These are phyloP conservation scores for Pyrus hybrid DNA, from an alignment of 331 rosid genomes.

Conservation along the genomic window DNA sequence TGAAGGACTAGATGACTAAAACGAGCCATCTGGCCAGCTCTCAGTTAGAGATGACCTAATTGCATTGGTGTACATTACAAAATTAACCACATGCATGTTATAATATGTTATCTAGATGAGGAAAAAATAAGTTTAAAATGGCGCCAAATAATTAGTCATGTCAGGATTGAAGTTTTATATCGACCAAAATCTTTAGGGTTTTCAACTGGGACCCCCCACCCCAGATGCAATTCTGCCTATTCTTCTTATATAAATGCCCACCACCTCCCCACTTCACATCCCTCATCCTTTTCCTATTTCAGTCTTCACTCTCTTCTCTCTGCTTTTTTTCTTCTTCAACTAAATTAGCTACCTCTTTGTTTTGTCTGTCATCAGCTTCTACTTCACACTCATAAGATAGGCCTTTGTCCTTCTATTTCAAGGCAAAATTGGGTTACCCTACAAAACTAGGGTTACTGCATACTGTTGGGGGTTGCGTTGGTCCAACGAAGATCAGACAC, in stretches of 20 bases:
- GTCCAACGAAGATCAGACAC: not conserved
- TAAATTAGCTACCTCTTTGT: not conserved
- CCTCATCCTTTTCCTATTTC: constrained; percentile 11
- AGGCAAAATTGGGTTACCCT: constrained; percentile 1
- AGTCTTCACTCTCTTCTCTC: not conserved
- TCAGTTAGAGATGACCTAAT: no score
- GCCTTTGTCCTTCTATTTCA: constrained; percentile 2
- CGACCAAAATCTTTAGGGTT: constrained; percentile 15
- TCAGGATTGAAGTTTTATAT: constrained; percentile 1
- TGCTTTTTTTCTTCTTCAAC: not conserved
- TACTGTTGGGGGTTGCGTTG: not conserved
- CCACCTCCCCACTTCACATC: constrained; percentile 16
- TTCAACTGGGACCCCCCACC: constrained; percentile 18
- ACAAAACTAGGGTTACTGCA: not conserved
- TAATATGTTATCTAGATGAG: not conserved
- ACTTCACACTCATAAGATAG: not conserved
- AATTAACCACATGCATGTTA: no score
- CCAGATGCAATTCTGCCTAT: not conserved
- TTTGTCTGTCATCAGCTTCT: not conserved
- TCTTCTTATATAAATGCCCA: constrained; percentile 20
- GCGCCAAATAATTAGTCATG: constrained; percentile 29
- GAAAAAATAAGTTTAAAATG: not conserved
- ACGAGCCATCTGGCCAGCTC: no score
- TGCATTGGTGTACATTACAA: no score
- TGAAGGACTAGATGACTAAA: no score